These are phyloP conservation scores for Fusarium sp. DNA, from an alignment of 2,329 filamentous ascomycete species.

Conservation along the genomic window DNA sequence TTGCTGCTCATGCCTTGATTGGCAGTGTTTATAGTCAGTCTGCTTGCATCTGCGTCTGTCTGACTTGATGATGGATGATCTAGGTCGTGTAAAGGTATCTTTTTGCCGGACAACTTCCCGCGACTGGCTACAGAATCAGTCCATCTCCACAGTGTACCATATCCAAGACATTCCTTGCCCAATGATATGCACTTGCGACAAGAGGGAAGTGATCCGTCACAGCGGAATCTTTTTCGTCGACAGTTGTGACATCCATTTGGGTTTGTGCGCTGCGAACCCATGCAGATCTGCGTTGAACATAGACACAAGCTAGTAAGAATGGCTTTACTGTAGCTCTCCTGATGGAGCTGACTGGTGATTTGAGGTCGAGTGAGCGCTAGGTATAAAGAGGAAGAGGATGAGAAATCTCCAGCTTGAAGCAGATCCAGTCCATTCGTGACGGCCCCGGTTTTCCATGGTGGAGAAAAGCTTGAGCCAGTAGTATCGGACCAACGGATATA, in stretches of 20 bases:
- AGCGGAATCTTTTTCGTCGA: neutral
- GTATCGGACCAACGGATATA: neutral
- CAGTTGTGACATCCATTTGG: conserved; percentile 12
- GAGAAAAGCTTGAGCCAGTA: neutral
- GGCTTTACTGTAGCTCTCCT: accelerated
- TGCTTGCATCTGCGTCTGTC: neutral
- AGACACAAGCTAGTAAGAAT: accelerated
- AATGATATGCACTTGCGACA: neutral
- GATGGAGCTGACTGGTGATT: accelerated
- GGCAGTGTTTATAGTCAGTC: neutral
- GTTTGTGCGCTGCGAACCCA: neutral
- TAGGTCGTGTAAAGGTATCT: neutral
- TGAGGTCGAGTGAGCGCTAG: accelerated
- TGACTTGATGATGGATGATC: neutral
- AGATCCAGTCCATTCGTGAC: neutral
- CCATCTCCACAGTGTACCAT: conserved; percentile 3
- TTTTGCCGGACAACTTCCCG: neutral
- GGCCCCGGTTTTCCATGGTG: neutral
- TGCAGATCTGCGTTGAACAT: neutral
- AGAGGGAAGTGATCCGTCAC: neutral
- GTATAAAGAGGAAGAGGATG: neutral
- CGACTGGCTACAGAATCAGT: neutral
- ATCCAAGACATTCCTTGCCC: neutral
- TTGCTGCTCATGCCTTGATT: neutral
- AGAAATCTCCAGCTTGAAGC: neutral